Conservation (phyloP, 345 rosid species). For the Aegle marmelos region DNA sequence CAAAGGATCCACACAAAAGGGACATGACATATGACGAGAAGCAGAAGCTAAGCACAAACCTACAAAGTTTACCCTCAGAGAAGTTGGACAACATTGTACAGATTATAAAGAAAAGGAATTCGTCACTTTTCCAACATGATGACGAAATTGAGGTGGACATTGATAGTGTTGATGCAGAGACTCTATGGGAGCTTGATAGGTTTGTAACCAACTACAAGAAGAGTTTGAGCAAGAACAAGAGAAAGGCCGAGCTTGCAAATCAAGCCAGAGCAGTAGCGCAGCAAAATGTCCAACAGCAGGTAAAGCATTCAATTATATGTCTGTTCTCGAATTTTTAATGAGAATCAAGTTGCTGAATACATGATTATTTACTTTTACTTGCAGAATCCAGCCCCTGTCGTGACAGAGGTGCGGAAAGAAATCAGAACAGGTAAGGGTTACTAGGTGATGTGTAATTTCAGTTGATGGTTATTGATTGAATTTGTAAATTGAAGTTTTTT, state of each 20-base stretch:
- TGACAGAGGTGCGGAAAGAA: constrained; percentile 50
- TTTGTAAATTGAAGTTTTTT: constrained; percentile 12
- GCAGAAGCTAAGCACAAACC: constrained; percentile 89
- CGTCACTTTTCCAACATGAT: constrained; percentile 71
- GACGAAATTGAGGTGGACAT: constrained; percentile 98
- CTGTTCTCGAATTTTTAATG: neutral
- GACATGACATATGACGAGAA: constrained; percentile 99
- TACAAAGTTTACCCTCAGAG: constrained; percentile 87
- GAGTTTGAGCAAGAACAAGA: constrained; percentile 92
- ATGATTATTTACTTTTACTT: constrained; percentile 10
- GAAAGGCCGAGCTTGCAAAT: constrained; percentile 87
- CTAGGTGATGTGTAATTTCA: neutral
- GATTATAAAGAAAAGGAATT: constrained; percentile 88
- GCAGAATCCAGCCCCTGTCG: constrained; percentile 50
- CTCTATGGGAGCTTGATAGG: constrained; percentile 98
- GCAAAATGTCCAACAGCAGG: constrained; percentile 59
- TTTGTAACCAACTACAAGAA: constrained; percentile 93
- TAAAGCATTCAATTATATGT: constrained; percentile 21
- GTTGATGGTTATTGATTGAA: constrained; percentile 6
- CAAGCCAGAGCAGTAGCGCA: constrained; percentile 76
- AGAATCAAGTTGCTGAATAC: neutral
- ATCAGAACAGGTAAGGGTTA: constrained; percentile 51
- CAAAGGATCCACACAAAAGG: constrained; percentile 90
- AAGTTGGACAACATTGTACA: constrained; percentile 92
- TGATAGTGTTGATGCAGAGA: constrained; percentile 94